Evolutionary conservation across 2,329 filamentous ascomycete genomes (phyloP).

Genomic region (Fusarium subtropicale): DNA sequence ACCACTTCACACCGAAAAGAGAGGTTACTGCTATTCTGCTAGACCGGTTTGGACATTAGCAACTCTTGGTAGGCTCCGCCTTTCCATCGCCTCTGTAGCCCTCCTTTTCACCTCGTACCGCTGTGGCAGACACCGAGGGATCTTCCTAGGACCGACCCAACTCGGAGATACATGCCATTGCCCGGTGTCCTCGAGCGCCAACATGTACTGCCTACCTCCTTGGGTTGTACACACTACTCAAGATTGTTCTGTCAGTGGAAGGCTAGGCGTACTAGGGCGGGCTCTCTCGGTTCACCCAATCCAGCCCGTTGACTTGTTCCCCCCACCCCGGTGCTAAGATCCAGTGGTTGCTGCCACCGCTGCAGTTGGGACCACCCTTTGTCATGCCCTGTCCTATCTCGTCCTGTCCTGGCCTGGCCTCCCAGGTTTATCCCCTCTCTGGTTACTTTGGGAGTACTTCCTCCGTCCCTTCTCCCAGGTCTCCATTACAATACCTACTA

Average conservation of each 20-base stretch:
- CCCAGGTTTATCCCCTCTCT: slow-evolving; percentile 30
- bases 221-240: slow-evolving; percentile 1
- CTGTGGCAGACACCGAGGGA: slow-evolving; percentile 33
- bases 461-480: slow-evolving; percentile 20
- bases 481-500: slow-evolving; percentile 22
- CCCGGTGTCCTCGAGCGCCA: slow-evolving; percentile 4
- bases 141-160: slow-evolving; percentile 30
- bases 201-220: not conserved
- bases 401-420: slow-evolving; percentile 10
- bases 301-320: slow-evolving; percentile 3
- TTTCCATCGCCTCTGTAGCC: slow-evolving; percentile 42
- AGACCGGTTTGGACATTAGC: slow-evolving; percentile 33
- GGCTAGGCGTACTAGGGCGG: slow-evolving; percentile 27
- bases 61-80: slow-evolving; percentile 34
- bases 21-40: slow-evolving; percentile 18
- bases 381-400: slow-evolving; percentile 1
- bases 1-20: slow-evolving; percentile 21
- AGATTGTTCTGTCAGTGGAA: slow-evolving; percentile 28
- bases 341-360: slow-evolving; percentile 36
- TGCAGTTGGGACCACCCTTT: slow-evolving; percentile 35
- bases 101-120: slow-evolving; percentile 37
- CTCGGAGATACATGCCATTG: slow-evolving; percentile 34
- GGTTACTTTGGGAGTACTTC: slow-evolving; percentile 30
- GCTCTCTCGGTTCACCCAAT: slow-evolving; percentile 9
- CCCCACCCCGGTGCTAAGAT: slow-evolving; percentile 27